phyloP scores from a whole-genome alignment of 768 basidiomycete species.

The Pulveroboletus frians region DNA sequence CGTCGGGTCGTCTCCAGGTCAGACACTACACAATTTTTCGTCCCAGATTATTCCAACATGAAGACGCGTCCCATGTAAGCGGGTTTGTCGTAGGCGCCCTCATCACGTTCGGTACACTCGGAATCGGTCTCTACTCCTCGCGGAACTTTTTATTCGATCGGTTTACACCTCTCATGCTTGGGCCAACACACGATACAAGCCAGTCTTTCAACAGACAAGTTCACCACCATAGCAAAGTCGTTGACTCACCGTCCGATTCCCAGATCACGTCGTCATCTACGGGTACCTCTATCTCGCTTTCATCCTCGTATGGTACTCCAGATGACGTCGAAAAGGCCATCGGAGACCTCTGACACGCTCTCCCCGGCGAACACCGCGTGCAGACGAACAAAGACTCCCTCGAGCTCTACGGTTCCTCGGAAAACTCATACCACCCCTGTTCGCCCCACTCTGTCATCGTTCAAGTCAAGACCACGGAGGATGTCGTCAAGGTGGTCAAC shows the following conservation, averaged over 20 bases:
- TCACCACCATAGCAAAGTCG: slow-evolving; percentile 5
- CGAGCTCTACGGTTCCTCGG: slow-evolving; percentile 57
- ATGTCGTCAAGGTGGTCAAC: slow-evolving; percentile 77
- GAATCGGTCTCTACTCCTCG: slow-evolving; percentile 17
- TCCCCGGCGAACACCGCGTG: slow-evolving; percentile 46
- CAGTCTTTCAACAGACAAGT: neutral
- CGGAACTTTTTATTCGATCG: neutral
- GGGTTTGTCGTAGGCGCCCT: slow-evolving; percentile 17
- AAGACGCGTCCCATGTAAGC: slow-evolving; percentile 6
- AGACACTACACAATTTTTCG: slow-evolving; percentile 1
- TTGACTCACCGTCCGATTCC: neutral
- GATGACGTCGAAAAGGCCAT: slow-evolving; percentile 49
- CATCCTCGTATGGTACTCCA: slow-evolving; percentile 40
- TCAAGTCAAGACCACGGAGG: slow-evolving; percentile 62
- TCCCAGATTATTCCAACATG: neutral
- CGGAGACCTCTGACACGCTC: slow-evolving; percentile 40
- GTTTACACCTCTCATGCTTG: slow-evolving; percentile 5
- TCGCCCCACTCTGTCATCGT: slow-evolving; percentile 56
- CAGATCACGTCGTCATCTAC: neutral
- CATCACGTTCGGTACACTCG: slow-evolving; percentile 18
- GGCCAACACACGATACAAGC: neutral
- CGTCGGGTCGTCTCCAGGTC: neutral
- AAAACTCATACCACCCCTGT: slow-evolving; percentile 61
- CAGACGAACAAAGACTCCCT: slow-evolving; percentile 49
- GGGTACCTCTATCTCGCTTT: slow-evolving; percentile 1